Base-by-base conservation (phyloP, 768 basidiomycete genomes). In the Mycena polygramma region DNA sequence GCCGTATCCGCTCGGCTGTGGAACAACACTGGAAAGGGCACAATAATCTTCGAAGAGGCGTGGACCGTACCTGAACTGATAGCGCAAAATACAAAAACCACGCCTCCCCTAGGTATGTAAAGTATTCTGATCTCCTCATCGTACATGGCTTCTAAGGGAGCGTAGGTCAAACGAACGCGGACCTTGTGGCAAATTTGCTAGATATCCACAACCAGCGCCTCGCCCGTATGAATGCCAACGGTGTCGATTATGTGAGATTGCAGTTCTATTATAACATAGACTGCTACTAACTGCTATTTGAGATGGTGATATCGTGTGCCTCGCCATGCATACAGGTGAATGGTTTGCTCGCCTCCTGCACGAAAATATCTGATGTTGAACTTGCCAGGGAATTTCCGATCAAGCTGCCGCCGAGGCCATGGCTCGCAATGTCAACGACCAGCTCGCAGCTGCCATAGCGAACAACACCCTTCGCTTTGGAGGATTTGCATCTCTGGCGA, bases 401-500 rank as follows among this genome's bases (percentile, higher is more conserved):
- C 80, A 80, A 26, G 73, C 65, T 4, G 60, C 68, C 1, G 83
- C 81, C 20, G 82, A 77, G 22, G 76, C 72, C 24, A 73, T 82
- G 74, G 83, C 85, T 3, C 69, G 79, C 14, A 74, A 68, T 4
- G 77, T 82, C 8, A 84, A 86, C 63, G 77, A 86, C 63, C 72
- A 77, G 46, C 74, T 85, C 9, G 82, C 83, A 20, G 76, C 75
- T 14, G 69, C 72, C 3, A 85, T 85, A 35, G 65, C 82, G 10
- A 85, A 84, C 52, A 81, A 81, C 49, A 83, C 83, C 0, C 75
- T 75, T 24, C 78, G 84, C 6, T 85, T 86, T 54, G 83, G 83
- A 10, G 84, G 75, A 8, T 85, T 85, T 68, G 85, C 83, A 10
- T 73, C 84, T 6, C 64, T 86, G 10, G 76, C 84, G 4, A 86